Percentiles rank a stretch among this genome's conserved stretches.
These are phyloP conservation scores for Prunus davidiana DNA, from an alignment of 306 rosid genomes.

Conservation along the genomic window DNA sequence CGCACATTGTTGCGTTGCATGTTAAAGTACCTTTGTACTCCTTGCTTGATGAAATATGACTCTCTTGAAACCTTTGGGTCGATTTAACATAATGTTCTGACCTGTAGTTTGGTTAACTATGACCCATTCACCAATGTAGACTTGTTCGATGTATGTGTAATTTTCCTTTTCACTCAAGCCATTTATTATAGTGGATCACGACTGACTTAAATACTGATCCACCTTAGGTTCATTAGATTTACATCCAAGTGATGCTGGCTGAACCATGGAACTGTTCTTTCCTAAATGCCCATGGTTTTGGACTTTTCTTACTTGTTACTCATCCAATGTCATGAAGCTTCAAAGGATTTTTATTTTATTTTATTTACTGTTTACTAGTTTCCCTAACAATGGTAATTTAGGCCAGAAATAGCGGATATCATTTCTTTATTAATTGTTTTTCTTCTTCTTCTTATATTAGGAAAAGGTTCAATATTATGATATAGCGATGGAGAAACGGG, in stretches of 20 bases:
- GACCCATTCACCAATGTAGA: neutral
- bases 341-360: neutral
- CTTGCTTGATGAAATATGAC: neutral
- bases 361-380: neutral
- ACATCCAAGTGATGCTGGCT: neutral
- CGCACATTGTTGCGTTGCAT: neutral
- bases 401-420: neutral
- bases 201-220: neutral
- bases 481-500: constrained; percentile 84
- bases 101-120: neutral
- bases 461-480: constrained; percentile 93
- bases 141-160: neutral
- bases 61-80: neutral
- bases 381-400: neutral
- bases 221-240: neutral
- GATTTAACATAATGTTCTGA: neutral
- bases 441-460: constrained; percentile 41
- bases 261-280: neutral
- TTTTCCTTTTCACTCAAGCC: neutral
- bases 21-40: neutral
- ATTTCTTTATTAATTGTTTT: neutral
- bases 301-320: neutral
- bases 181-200: neutral
- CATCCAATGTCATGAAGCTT: neutral
- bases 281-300: neutral